Percentiles rank a stretch among this genome's conserved stretches.
Evolutionary conservation across 2,329 filamentous ascomycete species (phyloP).

Genomic region (Ophiostoma sp.): DNA sequence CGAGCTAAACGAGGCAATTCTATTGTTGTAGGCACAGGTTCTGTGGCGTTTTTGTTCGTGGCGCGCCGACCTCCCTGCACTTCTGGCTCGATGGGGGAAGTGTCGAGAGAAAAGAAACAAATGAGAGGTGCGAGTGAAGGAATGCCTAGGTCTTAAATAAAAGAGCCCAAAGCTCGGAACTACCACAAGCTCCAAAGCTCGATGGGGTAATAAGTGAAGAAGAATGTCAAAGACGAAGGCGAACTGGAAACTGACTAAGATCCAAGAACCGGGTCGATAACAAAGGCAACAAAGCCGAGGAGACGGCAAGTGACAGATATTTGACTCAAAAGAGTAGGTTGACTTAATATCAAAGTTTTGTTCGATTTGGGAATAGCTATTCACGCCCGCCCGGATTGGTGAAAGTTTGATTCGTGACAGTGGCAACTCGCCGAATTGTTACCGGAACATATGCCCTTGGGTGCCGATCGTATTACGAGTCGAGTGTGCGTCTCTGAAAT

Average conservation of each 20-base stretch:
- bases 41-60: too few species aligned
- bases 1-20: not conserved
- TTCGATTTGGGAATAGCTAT: not conserved
- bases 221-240: not conserved
- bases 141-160: constrained; percentile 11
- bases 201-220: not conserved
- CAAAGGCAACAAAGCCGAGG: not conserved
- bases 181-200: constrained; percentile 5
- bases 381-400: not conserved
- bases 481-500: too few species aligned
- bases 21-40: too few species aligned
- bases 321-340: too few species aligned
- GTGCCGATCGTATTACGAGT: too few species aligned
- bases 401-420: too few species aligned
- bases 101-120: not conserved
- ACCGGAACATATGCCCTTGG: too few species aligned
- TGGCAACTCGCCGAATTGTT: too few species aligned
- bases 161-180: not conserved
- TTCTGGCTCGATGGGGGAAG: not conserved
- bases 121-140: not conserved
- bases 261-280: not conserved
- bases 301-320: not conserved
- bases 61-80: too few species aligned
- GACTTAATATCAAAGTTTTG: not conserved
- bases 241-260: constrained; percentile 2